A percentile compares a stretch with the other conserved stretches of the same genome.
Conservation (phyloP, 352 stramenopile genomes). For the Phytophthora tubulina region DNA sequence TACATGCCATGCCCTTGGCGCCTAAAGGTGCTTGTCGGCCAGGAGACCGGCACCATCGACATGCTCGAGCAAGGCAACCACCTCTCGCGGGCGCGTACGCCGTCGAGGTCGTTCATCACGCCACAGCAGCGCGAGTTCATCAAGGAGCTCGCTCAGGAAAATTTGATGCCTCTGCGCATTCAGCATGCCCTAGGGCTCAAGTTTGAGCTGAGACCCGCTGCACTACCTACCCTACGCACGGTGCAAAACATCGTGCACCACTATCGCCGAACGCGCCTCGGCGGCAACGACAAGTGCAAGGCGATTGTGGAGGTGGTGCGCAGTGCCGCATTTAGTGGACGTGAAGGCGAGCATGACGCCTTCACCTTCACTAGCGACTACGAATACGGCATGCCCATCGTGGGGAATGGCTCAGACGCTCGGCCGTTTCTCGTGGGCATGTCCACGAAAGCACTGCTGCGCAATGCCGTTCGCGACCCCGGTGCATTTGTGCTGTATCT, state of each 20-base stretch:
- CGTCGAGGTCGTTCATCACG: neutral
- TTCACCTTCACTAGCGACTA: slow-evolving; percentile 14
- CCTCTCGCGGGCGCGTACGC: neutral
- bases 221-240: neutral
- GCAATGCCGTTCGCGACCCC: neutral
- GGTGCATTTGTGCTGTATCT: neutral
- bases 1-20: neutral
- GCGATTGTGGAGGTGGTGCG: neutral
- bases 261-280: neutral
- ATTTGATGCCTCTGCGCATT: neutral
- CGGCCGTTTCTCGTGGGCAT: slow-evolving; percentile 10
- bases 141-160: neutral
- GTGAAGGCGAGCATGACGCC: slow-evolving; percentile 14
- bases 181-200: neutral
- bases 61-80: neutral
- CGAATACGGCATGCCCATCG: neutral
- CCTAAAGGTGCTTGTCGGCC: neutral
- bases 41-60: neutral
- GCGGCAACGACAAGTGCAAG: neutral
- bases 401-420: slow-evolving; percentile 10
- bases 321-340: slow-evolving; percentile 1
- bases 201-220: neutral
- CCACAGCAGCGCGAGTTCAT: neutral
- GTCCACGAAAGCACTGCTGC: slow-evolving; percentile 6
- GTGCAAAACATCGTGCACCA: slow-evolving; percentile 1